Evolutionary conservation across 495 filamentous ascomycete species (phyloP), one percentile per base, ranked within the genome.

Genomic region (Friedmanniomyces endolithicus): DNA sequence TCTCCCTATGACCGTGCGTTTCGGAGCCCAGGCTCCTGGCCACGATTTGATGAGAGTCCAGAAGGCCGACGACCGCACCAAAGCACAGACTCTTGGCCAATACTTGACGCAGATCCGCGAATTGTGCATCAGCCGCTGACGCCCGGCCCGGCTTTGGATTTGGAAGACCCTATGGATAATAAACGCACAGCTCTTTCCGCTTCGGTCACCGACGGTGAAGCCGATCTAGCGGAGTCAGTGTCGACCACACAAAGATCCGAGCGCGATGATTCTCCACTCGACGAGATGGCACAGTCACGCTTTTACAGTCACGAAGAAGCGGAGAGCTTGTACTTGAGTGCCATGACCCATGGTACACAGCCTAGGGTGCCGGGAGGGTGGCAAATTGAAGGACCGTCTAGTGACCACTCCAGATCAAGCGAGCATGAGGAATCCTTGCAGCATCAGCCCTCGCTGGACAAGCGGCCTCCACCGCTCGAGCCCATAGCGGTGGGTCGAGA

Each of bases 321-420:
- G 0, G 84, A 90, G 62, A 97, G 92, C 68, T 85, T 99, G 82
- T 97, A 97, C 59, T 90, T 96, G 80, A 86, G 82, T 62, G 84
- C 84, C 20, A 71, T 85, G 11, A 82, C 78, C 17, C 59, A 62
- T 6, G 57, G 49, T 0, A 55, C 63, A 35, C 22, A 29, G 43
- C 24, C 34, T 31, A 14, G 52, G n/a, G 40, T 71, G 16, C 68
- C 68, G 14, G 68, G 68, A 14, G 65, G 58, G 8, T 69, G 68
- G 67, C 59, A 62, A 19, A 61, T 62, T 17, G 45, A 60, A 16
- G 57, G 47, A 6, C 47, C 34, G 8, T 48, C 50, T 23, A 40
- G 43, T 16, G 54, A 57, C 14, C 39, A 43, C 6, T 45, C 41
- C 1, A 25, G 19, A 47, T 22, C 44, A 6, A 7, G 2, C 16